Evolutionary conservation across 352 stramenopile species (phyloP), one percentile per base, ranked within the genome.

Genomic region (Pythium apleroticum): DNA sequence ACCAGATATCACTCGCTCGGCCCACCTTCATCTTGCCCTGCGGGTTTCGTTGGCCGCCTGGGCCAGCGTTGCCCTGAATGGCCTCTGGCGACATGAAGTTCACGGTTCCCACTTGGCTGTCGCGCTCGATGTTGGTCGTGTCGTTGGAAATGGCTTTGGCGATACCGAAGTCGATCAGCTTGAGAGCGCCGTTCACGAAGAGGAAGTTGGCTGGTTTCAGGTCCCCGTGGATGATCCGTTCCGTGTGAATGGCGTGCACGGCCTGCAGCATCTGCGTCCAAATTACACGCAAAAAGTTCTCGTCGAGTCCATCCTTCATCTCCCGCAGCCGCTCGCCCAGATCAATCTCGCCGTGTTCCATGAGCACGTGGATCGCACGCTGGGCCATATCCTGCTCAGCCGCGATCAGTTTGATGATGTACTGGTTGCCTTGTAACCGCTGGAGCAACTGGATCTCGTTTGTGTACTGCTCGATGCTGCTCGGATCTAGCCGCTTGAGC

Each of bases 221-320:
- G 74, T 98, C 96, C 59, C 83, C 82, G 43, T 93, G 85, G 69
- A 99, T 98, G 61, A 99, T 98, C 53, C 96, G 78, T 60, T 97
- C 84, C 65, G 96, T 84, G 69, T 99, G 97, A 66, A 99, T 99
- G 22, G 91, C 96, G 60, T 99, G 84, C 2, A 99, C 97, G 20
- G 96, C 97, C 74, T 96, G 89, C 11, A 99, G 86, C 97, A 99
- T 99, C 80, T 99, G 97, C 70, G 98, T 97, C 97, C 97, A 99
- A 39, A 97, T 97, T 1, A 99, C 82, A n/a, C 97, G 84, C 41
- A 99, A 77, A 61, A 99, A 98, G 71, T 99, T 99, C 68, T 98
- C 96, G 68, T 99, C 96, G 48, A 99, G 78, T 14, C 71, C 77
- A 22, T 85, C 78, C 52, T 90, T 85, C 35, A 93, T 61, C 66